phyloP scores from a whole-genome alignment of 495 filamentous ascomycete species.

The Tuber melanosporum region DNA sequence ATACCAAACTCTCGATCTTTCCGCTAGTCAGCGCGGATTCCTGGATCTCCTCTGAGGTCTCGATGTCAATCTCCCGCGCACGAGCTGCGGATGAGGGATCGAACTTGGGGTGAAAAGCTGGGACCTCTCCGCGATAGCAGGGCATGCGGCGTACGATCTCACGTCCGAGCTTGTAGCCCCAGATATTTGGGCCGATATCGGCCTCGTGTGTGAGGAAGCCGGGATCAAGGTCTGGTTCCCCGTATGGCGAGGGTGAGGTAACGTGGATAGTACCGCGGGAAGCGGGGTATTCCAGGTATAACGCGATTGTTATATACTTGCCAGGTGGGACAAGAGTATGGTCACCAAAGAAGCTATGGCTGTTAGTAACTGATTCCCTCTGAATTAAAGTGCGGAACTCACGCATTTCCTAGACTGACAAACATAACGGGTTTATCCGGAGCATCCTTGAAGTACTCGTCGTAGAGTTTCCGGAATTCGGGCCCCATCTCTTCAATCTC shows the following conservation, averaged over 20 bases:
- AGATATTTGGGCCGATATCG: slow-evolving; percentile 38
- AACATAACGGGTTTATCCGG: slow-evolving; percentile 35
- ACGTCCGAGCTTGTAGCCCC: slow-evolving; percentile 51
- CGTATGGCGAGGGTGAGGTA: slow-evolving; percentile 43
- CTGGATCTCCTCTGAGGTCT: slow-evolving; percentile 14
- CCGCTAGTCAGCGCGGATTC: slow-evolving; percentile 4
- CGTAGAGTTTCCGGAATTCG: slow-evolving; percentile 27
- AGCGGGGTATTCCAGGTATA: slow-evolving; percentile 51
- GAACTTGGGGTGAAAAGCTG: slow-evolving; percentile 51
- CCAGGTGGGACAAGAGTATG: slow-evolving; percentile 37
- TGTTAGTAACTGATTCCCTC: slow-evolving; percentile 9
- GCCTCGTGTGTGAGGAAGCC: slow-evolving; percentile 45
- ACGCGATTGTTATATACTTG: slow-evolving; percentile 43
- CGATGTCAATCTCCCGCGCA: slow-evolving; percentile 24
- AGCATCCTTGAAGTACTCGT: slow-evolving; percentile 27
- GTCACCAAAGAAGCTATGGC: slow-evolving; percentile 42
- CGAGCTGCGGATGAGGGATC: slow-evolving; percentile 46
- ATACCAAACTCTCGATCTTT: slow-evolving; percentile 43
- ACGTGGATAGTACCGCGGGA: slow-evolving; percentile 56
- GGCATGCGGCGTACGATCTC: slow-evolving; percentile 53
- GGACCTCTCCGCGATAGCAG: slow-evolving; percentile 52
- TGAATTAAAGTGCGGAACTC: not conserved
- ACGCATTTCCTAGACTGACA: slow-evolving; percentile 23
- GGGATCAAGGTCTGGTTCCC: slow-evolving; percentile 46
- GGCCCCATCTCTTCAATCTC: slow-evolving; percentile 35